Evolutionary conservation across 164 flowering plant genomes (phyloP), one percentile per base, ranked within the genome.

Genomic region (Sedum album): DNA sequence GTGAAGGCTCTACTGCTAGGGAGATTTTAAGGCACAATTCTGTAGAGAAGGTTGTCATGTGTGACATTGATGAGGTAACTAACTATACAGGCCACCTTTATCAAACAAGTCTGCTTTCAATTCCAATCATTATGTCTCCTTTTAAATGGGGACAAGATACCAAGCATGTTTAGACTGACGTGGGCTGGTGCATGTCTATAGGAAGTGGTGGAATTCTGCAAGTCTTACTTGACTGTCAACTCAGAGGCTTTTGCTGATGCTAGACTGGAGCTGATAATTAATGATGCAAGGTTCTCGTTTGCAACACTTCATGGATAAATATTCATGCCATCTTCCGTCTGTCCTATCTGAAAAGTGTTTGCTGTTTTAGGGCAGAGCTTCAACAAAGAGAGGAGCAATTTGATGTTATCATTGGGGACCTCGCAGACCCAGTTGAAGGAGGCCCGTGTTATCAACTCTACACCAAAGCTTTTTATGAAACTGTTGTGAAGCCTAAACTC

Each of bases 141-240:
- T 41, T 10, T 38, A 4, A 7, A 1, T 8, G 18, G n/a, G n/a
- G 21, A 33, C 41, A 20, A 4, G 6, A 55, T n/a, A 36, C 36
- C 55, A n/a, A n/a, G n/a, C 33, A 6, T 53, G 11, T 55, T 13
- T 23, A 31, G 33, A 36, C 28, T 66, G 6, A 42, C 28, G 17
- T 66, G 21, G 31, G 14, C 51, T 39, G 33, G 55, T 23, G 23
- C 28, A 39, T 39, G 7, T 8, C 31, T 4, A 66, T 83, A 93
- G 98, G 93, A 93, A 75, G 98, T 93, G 49, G 98, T 93, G 48
- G 86, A 90, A 1, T 93, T 93, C 79, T 93, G 98, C 83, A 86
- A 81, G 71, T 82, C 88, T 30, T 80, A 90, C 72, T 73, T 93
- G 73, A 76, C 65, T 61, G 89, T 79, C 23, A 93, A 93, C 81